phyloP scores from a whole-genome alignment of 768 basidiomycete genomes.

The Neoboletus brunneissimus region DNA sequence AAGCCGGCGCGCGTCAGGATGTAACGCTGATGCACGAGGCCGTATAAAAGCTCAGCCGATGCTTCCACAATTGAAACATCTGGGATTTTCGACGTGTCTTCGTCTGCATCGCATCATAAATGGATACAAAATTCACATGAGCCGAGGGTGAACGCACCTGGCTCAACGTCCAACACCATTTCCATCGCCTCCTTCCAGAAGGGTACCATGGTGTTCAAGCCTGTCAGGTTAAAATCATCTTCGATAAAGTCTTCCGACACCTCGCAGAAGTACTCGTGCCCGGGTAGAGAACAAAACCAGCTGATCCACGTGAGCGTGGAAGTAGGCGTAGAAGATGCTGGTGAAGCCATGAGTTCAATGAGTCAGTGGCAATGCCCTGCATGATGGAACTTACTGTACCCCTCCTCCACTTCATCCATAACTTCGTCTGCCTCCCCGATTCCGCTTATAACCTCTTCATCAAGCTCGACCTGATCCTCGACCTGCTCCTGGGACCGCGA shows the following conservation, averaged over 20 bases:
- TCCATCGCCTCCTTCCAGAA: slow-evolving; percentile 99
- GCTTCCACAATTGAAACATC: slow-evolving; percentile 98
- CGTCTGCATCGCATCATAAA: slow-evolving; percentile 47
- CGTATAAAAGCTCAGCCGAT: slow-evolving; percentile 95
- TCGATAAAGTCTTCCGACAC: slow-evolving; percentile 99
- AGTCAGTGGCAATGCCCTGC: slow-evolving; percentile 4
- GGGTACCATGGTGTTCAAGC: slow-evolving; percentile 91
- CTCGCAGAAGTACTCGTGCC: slow-evolving; percentile 98
- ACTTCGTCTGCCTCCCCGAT: slow-evolving; percentile 67
- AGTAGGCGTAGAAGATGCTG: slow-evolving; percentile 87
- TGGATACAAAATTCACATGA: slow-evolving; percentile 11
- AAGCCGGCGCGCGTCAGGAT: slow-evolving; percentile 93
- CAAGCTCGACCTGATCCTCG: slow-evolving; percentile 49
- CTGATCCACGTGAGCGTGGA: slow-evolving; percentile 94
- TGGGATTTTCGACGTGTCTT: slow-evolving; percentile 93
- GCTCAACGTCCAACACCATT: slow-evolving; percentile 99
- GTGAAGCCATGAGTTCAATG: slow-evolving; percentile 18
- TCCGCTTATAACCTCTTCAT: slow-evolving; percentile 61
- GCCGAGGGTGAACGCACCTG: slow-evolving; percentile 58
- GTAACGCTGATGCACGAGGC: slow-evolving; percentile 95
- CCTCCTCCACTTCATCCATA: slow-evolving; percentile 69
- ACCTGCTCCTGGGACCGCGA: slow-evolving; percentile 41
- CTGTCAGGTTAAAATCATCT: slow-evolving; percentile 98
- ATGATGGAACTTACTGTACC: slow-evolving; percentile 65
- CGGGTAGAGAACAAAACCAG: slow-evolving; percentile 93